Conservation (phyloP, 306 rosid species). For the Medicago arabica region DNA sequence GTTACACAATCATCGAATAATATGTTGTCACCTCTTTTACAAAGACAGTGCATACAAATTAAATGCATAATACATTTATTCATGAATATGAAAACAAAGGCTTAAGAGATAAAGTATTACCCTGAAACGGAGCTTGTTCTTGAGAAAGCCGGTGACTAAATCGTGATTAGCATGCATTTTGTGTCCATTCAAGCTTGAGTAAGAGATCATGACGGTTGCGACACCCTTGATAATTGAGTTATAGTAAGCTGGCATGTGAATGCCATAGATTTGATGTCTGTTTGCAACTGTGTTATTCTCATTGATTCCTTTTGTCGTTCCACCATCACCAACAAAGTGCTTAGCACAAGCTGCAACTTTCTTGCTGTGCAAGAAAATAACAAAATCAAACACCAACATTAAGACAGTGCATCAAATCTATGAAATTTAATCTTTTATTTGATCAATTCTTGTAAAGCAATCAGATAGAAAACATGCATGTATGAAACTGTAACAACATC, state of each 20-base stretch:
- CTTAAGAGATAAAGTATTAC: constrained; percentile 1
- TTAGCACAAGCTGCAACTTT: constrained; percentile 43
- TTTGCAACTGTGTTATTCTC: constrained; percentile 36
- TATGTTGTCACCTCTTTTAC: too few relatives aligned
- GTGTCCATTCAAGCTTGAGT: constrained; percentile 48
- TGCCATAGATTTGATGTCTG: constrained; percentile 25
- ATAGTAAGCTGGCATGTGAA: constrained; percentile 47
- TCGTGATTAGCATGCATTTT: constrained; percentile 47
- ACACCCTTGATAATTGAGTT: constrained; percentile 48
- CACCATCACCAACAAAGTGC: constrained; percentile 45
- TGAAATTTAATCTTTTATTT: too few relatives aligned
- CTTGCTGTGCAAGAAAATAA: background rate
- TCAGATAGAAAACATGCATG: too few relatives aligned
- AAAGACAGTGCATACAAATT: too few relatives aligned
- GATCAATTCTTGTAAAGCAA: too few relatives aligned
- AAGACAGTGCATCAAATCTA: too few relatives aligned
- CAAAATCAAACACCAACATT: background rate
- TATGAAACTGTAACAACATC: background rate
- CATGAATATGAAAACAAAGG: background rate
- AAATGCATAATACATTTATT: too few relatives aligned
- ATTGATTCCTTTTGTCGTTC: constrained; percentile 43
- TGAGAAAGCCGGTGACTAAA: constrained; percentile 37
- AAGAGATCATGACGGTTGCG: constrained; percentile 46
- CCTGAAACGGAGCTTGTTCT: constrained; percentile 40
- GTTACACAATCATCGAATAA: too few relatives aligned